These are phyloP conservation scores for Anacardium occidentale DNA, from an alignment of 345 rosid genomes.

Conservation along the genomic window DNA sequence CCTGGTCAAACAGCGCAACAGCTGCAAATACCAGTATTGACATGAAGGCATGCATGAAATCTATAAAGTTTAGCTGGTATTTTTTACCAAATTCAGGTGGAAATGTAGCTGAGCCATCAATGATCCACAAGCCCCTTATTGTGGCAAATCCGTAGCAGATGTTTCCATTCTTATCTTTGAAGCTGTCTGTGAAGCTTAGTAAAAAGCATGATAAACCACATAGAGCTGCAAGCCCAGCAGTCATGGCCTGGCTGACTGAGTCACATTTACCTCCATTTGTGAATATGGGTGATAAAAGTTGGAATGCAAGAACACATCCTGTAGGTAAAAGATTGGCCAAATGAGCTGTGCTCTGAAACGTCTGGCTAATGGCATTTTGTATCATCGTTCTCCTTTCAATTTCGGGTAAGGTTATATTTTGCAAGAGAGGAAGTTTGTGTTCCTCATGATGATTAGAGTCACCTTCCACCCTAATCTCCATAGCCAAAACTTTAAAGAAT, in stretches of 20 bases:
- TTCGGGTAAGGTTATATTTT: conserved; percentile 32
- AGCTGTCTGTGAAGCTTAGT: conserved; percentile 77
- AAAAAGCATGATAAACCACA: conserved; percentile 76
- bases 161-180: conserved; percentile 68
- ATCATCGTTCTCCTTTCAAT: conserved; percentile 43
- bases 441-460: conserved; percentile 22
- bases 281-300: conserved; percentile 71
- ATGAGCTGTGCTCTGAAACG: conserved; percentile 84
- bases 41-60: conserved; percentile 76
- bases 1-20: conserved; percentile 67
- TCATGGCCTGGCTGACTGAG: conserved; percentile 54
- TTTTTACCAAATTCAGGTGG: conserved; percentile 49
- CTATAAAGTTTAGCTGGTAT: conserved; percentile 60
- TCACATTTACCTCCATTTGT: conserved; percentile 80
- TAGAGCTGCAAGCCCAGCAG: conserved; percentile 43
- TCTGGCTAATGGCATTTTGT: conserved; percentile 78
- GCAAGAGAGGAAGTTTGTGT: conserved; percentile 47
- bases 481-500: neutral
- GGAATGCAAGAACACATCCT: conserved; percentile 91
- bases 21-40: conserved; percentile 80
- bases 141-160: conserved; percentile 80
- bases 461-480: conserved; percentile 49
- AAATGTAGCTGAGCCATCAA: conserved; percentile 67
- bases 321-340: conserved; percentile 91
- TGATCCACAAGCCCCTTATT: conserved; percentile 64